Evolutionary conservation across 352 stramenopile species (phyloP).

Genomic region (Elongisporangium anandrum): DNA sequence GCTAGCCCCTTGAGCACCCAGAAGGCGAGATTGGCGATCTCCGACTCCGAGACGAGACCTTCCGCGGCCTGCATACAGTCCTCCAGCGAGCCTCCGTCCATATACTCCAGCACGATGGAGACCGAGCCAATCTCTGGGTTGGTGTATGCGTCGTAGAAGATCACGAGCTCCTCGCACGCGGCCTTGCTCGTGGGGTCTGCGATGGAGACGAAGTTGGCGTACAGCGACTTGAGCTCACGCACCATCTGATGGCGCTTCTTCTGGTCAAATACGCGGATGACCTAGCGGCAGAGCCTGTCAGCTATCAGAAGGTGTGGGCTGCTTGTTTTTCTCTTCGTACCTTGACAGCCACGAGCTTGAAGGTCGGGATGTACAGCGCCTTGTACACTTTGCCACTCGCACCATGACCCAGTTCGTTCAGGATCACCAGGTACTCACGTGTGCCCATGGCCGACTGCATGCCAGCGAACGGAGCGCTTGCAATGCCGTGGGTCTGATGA

Average conservation of each 20-base stretch:
- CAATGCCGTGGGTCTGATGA: slow-evolving; percentile 65
- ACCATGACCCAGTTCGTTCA: slow-evolving; percentile 77
- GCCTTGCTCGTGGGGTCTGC: slow-evolving; percentile 31
- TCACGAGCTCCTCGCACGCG: slow-evolving; percentile 78
- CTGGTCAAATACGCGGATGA: slow-evolving; percentile 87
- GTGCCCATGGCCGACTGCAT: slow-evolving; percentile 28
- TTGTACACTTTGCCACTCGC: slow-evolving; percentile 88
- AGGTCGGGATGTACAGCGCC: slow-evolving; percentile 85
- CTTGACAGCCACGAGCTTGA: slow-evolving; percentile 88
- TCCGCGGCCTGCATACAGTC: slow-evolving; percentile 47
- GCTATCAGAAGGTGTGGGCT: no score
- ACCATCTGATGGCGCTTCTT: slow-evolving; percentile 88
- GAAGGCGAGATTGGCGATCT: slow-evolving; percentile 76
- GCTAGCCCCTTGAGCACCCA: slow-evolving; percentile 78
- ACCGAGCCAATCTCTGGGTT: slow-evolving; percentile 83
- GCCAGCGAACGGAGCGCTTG: slow-evolving; percentile 54
- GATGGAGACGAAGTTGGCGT: slow-evolving; percentile 75
- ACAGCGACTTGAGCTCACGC: slow-evolving; percentile 81
- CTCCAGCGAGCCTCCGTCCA: slow-evolving; percentile 90
- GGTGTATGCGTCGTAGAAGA: slow-evolving; percentile 92
- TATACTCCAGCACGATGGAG: slow-evolving; percentile 94
- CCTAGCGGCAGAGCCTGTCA: slow-evolving; percentile 1
- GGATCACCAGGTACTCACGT: slow-evolving; percentile 58
- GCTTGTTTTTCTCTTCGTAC: not conserved
- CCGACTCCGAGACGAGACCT: slow-evolving; percentile 46